A percentile compares a stretch with the other conserved stretches of the same genome.
These are phyloP conservation scores for Pythium insidiosum DNA, from an alignment of 352 stramenopile species.

Conservation along the genomic window DNA sequence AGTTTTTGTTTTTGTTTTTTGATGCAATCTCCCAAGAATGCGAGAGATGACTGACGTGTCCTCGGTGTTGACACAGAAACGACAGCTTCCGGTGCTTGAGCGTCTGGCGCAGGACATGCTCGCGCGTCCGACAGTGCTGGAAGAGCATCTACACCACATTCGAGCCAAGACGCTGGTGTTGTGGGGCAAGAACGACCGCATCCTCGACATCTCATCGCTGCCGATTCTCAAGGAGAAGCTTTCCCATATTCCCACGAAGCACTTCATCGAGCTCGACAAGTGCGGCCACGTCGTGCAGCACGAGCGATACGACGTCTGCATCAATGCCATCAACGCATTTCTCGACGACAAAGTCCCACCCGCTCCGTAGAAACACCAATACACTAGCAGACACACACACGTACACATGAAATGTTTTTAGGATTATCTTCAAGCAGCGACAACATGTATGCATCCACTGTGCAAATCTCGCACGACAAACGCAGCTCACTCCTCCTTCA, in stretches of 20 bases:
- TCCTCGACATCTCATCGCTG: conserved; percentile 61
- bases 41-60: too few relatives aligned
- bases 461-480: too few relatives aligned
- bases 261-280: conserved; percentile 43
- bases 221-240: conserved; percentile 50
- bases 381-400: neutral
- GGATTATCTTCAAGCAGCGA: neutral
- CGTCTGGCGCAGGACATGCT: conserved; percentile 57
- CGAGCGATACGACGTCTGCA: conserved; percentile 46
- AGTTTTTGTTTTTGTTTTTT: neutral
- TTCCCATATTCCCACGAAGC: conserved; percentile 19
- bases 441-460: neutral
- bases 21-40: neutral
- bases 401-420: neutral
- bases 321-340: conserved; percentile 57
- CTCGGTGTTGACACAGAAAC: conserved; percentile 16
- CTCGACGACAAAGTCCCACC: conserved; percentile 12
- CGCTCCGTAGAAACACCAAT: neutral
- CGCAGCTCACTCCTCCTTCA: too few relatives aligned
- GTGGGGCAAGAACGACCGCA: conserved; percentile 63
- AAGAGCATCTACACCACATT: conserved; percentile 53
- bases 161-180: conserved; percentile 47
- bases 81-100: conserved; percentile 42
- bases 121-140: conserved; percentile 41
- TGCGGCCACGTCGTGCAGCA: conserved; percentile 69